Base-by-base conservation (phyloP, 148 eudicot species). In the Amaranthus cruentus region DNA sequence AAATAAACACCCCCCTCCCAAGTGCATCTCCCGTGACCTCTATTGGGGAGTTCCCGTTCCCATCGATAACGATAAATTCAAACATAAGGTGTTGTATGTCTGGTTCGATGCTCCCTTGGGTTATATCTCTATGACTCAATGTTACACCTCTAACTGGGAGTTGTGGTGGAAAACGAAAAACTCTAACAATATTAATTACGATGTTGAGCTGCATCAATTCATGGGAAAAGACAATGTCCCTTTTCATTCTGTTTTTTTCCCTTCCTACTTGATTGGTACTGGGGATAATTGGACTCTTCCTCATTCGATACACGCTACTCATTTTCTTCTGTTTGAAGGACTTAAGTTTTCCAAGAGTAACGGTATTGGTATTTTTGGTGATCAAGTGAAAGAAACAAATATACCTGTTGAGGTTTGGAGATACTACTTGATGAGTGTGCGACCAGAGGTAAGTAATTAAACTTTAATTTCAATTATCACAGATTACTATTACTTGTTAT, bases 401-500 rank as follows among this genome's bases (percentile, higher is more conserved):
- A 75, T 75, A 56, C 77, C 77, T 10, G 77, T 50, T 7, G 77
- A 68, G 48, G 77, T 87, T 72, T 72, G 84, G 68, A 73, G 82
- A 64, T 83, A 73, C 51, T 66, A 75, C 18, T 38, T 75, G 55
- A 4, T 49, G 12, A 66, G 77, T 49, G 42, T 47, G 49, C 48
- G 77, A 8, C 77, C 77, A 6, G 77, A 75, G 77, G 18, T 18
- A 18, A 18, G 72, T 75, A 67, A 64, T 7, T 15, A 46, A 15
- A 2, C 10, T 44, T 47, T n/a, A 12, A 4, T 71, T 47, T 46
- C 47, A 43, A 71, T 9, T 28, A 12, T 14, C 8, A 21, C 4
- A 0, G 11, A 54, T 55, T 5, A 5, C 7, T 42, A n/a, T 38
- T 59, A 9, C 48, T 44, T 55, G 1, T 4, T 14, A 52, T 6